phyloP scores from a whole-genome alignment of 306 rosid genomes.

The Albizia julibrissin region DNA sequence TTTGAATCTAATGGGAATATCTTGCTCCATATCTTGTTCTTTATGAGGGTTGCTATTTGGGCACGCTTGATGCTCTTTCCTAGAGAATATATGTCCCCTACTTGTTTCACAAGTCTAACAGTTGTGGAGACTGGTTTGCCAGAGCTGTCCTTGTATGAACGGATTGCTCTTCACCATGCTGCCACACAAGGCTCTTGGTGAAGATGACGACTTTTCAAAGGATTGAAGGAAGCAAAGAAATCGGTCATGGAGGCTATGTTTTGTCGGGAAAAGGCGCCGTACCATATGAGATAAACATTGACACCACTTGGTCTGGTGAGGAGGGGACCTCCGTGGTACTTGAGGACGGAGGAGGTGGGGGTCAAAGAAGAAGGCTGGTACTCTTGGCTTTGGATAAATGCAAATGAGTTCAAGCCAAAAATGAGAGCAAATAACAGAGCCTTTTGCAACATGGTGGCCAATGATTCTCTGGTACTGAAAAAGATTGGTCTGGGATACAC shows the following conservation, averaged over 20 bases:
- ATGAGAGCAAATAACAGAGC: constrained; percentile 22
- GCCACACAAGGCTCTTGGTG: constrained; percentile 20
- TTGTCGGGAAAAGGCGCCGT: constrained; percentile 22
- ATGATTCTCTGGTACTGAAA: not conserved
- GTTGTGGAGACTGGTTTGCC: constrained; percentile 28
- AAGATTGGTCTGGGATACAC: not conserved
- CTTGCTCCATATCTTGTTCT: constrained; percentile 26
- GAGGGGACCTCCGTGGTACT: constrained; percentile 45
- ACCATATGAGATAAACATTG: constrained; percentile 38
- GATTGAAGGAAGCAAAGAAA: constrained; percentile 36
- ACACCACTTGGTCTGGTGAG: constrained; percentile 20
- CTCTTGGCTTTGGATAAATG: constrained; percentile 6
- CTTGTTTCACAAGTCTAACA: constrained; percentile 30
- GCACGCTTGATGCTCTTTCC: constrained; percentile 41
- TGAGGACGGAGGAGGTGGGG: constrained; percentile 13
- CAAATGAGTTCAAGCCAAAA: constrained; percentile 27
- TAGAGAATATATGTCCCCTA: constrained; percentile 17
- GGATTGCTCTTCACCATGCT: constrained; percentile 37
- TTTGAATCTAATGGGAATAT: constrained; percentile 31
- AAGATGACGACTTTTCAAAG: not conserved
- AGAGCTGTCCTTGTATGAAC: constrained; percentile 34
- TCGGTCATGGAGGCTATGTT: constrained; percentile 28
- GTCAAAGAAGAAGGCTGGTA: constrained; percentile 6
- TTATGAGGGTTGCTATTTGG: constrained; percentile 25
- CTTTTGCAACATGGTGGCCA: constrained; percentile 14